A percentile compares a stretch with the other conserved stretches of the same genome.
Evolutionary conservation across 805 yeast species (phyloP).

Genomic region (Ascoidea asiatica): DNA sequence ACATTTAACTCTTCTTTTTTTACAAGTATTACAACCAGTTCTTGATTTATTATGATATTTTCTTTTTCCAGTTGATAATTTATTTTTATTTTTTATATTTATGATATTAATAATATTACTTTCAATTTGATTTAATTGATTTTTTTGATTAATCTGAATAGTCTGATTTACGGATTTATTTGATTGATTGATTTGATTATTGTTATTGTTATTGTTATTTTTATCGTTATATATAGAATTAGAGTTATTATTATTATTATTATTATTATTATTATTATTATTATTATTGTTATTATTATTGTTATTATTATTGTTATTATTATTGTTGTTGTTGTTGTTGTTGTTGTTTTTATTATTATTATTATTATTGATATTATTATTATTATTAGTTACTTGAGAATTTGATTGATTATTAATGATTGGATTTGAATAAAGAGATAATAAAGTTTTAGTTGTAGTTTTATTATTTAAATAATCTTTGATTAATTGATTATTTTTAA

Average conservation of each 20-base stretch:
- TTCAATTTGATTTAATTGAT: no score
- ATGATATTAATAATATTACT: no score
- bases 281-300: no score
- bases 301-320: neutral
- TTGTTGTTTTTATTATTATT: neutral
- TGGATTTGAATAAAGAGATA: neutral
- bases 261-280: no score
- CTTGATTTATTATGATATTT: conserved; percentile 84
- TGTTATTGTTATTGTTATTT: no score
- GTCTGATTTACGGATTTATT: no score
- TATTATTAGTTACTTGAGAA: neutral
- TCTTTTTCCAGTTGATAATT: conserved; percentile 50
- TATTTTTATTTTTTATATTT: no score
- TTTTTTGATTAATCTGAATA: no score
- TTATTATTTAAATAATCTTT: neutral
- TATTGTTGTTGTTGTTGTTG: neutral
- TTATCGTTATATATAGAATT: no score
- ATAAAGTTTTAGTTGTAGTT: neutral
- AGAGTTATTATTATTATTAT: no score
- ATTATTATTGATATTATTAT: no score
- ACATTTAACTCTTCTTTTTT: conserved; percentile 81
- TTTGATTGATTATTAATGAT: neutral
- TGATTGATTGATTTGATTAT: no score
- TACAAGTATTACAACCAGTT: conserved; percentile 83
- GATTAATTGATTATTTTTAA: neutral